A percentile compares a stretch with the other conserved stretches of the same genome.
phyloP scores from a whole-genome alignment of 768 basidiomycete species.

The Suillus variegatus region DNA sequence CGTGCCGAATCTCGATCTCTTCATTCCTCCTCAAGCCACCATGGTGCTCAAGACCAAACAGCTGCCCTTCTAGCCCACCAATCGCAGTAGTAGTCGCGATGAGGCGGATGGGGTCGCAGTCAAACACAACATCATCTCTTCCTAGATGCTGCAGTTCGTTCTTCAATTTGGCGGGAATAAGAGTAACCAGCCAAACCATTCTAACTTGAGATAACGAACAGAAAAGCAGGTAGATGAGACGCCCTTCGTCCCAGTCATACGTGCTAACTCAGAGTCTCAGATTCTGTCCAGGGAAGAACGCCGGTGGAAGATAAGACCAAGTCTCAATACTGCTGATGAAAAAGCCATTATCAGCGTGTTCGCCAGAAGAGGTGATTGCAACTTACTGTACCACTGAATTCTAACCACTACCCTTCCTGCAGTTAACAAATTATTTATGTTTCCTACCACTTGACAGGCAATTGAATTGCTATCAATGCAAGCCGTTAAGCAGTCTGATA shows the following conservation, averaged over 20 bases:
- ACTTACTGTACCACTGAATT: not conserved
- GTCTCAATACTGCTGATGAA: not conserved
- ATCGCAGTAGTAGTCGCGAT: not conserved
- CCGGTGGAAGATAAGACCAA: not conserved
- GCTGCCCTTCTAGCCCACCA: not conserved
- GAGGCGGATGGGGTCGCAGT: constrained; percentile 2
- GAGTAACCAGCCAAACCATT: not conserved
- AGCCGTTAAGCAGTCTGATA: not conserved
- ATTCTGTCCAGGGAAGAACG: not conserved
- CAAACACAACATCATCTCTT: not conserved
- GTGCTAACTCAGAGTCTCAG: not conserved
- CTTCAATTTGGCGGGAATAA: not conserved
- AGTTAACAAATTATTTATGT: not conserved
- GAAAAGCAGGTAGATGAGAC: not conserved
- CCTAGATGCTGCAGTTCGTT: not conserved
- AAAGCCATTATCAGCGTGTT: not conserved
- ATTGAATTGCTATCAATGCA: not conserved
- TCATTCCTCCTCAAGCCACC: constrained; percentile 7
- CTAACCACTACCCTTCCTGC: not conserved
- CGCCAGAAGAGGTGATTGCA: too few species aligned
- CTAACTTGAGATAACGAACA: not conserved
- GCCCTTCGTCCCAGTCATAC: not conserved
- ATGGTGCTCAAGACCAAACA: not conserved
- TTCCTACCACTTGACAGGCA: not conserved
- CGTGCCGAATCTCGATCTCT: not conserved